These are phyloP conservation scores for Podospora fimiseda DNA, from an alignment of 495 filamentous ascomycete genomes.

Conservation along the genomic window DNA sequence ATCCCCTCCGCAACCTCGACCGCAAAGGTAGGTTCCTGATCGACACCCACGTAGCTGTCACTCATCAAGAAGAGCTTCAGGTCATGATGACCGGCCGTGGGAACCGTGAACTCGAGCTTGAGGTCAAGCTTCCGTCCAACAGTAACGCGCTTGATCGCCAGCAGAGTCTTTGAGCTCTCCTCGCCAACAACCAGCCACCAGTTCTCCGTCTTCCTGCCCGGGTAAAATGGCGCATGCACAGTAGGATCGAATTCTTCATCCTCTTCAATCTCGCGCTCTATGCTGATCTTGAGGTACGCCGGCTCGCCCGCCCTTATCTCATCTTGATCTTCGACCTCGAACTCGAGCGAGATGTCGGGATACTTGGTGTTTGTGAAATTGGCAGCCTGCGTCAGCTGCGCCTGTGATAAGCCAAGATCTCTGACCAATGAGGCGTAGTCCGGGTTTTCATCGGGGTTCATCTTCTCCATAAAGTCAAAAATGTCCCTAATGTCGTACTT, in stretches of 20 bases:
- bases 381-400: slow-evolving; percentile 81
- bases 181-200: slow-evolving; percentile 95
- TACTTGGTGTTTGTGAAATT: slow-evolving; percentile 96
- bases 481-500: slow-evolving; percentile 80
- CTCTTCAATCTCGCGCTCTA: slow-evolving; percentile 75
- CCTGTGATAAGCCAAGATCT: slow-evolving; percentile 68
- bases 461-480: slow-evolving; percentile 96
- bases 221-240: slow-evolving; percentile 95
- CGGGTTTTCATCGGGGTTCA: slow-evolving; percentile 87
- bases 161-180: slow-evolving; percentile 73
- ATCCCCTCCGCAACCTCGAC: slow-evolving; percentile 84
- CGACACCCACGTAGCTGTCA: slow-evolving; percentile 94
- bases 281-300: slow-evolving; percentile 76
- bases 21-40: slow-evolving; percentile 86
- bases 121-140: slow-evolving; percentile 71
- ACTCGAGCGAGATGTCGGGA: slow-evolving; percentile 84
- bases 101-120: slow-evolving; percentile 82
- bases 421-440: slow-evolving; percentile 70
- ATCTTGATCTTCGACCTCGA: slow-evolving; percentile 76
- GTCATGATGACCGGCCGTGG: slow-evolving; percentile 75
- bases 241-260: slow-evolving; percentile 70
- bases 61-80: slow-evolving; percentile 93
- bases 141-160: slow-evolving; percentile 92
- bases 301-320: slow-evolving; percentile 72
- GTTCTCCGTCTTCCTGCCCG: slow-evolving; percentile 88